phyloP scores from a whole-genome alignment of 805 yeast genomes.

The Saccharomycopsis selenospora region DNA sequence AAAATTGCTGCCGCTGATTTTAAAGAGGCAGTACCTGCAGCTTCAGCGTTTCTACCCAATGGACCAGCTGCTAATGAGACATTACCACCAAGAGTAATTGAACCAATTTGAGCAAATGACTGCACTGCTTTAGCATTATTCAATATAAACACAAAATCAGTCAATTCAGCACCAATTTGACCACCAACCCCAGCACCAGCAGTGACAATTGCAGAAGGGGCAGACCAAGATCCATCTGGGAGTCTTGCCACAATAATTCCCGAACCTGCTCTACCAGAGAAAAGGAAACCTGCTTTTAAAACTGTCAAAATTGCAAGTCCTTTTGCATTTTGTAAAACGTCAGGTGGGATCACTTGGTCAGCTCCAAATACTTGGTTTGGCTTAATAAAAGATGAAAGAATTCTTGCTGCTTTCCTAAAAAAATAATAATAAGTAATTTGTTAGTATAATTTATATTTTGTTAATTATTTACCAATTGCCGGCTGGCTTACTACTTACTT shows the following conservation, averaged over 20 bases:
- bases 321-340: conserved; percentile 77
- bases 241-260: conserved; percentile 91
- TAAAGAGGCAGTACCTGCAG: conserved; percentile 89
- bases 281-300: conserved; percentile 92
- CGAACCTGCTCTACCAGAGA: conserved; percentile 96
- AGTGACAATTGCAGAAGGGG: conserved; percentile 90
- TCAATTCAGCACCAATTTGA: conserved; percentile 90
- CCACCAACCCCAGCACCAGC: conserved; percentile 99
- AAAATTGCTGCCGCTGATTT: conserved; percentile 85
- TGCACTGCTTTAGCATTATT: conserved; percentile 85
- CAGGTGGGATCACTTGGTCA: conserved; percentile 84
- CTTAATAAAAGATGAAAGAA: conserved; percentile 81
- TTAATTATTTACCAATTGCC: no score
- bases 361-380: conserved; percentile 92
- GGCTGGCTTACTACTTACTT: conserved; percentile 44
- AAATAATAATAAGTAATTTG: no score
- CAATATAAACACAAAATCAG: conserved; percentile 91
- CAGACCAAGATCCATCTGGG: conserved; percentile 96
- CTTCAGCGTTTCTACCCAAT: conserved; percentile 94
- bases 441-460: no score
- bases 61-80: conserved; percentile 97
- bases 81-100: conserved; percentile 92
- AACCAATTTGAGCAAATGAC: conserved; percentile 89
- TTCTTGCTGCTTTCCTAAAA: conserved; percentile 81
- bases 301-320: conserved; percentile 91